A percentile compares a stretch with the other conserved stretches of the same genome.
phyloP scores from a whole-genome alignment of 176 grass and related monocot species.

The Ensete glaucum region DNA sequence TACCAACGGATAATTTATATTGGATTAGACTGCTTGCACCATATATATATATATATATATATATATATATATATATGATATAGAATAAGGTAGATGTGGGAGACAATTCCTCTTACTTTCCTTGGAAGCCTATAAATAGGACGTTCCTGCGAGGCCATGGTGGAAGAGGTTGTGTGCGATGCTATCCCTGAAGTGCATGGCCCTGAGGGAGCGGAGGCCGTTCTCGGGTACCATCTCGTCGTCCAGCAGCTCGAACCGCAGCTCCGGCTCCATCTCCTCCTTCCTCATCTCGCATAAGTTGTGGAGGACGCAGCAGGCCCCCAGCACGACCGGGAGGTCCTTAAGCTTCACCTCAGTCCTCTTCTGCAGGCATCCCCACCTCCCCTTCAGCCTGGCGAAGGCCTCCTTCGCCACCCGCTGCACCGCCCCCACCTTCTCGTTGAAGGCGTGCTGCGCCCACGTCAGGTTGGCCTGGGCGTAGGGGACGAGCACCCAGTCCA shows the following conservation, averaged over 20 bases:
- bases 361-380: slow-evolving; percentile 9
- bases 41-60: too few relatives aligned
- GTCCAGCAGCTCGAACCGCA: not conserved
- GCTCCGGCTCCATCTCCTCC: not conserved
- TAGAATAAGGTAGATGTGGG: too few relatives aligned
- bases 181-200: not conserved
- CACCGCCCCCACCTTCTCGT: not conserved
- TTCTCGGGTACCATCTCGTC: slow-evolving; percentile 3
- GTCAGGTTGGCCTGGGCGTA: not conserved
- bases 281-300: slow-evolving; percentile 11
- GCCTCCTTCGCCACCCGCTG: slow-evolving; percentile 1
- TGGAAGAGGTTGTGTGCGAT: not conserved
- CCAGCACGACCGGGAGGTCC: slow-evolving; percentile 5
- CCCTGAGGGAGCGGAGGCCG: not conserved
- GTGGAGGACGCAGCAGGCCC: slow-evolving; percentile 5
- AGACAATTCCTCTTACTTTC: too few relatives aligned
- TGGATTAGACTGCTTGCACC: too few relatives aligned
- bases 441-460: slow-evolving; percentile 4
- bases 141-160: too few relatives aligned
- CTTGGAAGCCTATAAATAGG: too few relatives aligned
- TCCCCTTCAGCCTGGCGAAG: slow-evolving; percentile 9
- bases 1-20: too few relatives aligned
- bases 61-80: too few relatives aligned
- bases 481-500: slow-evolving; percentile 12
- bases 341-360: slow-evolving; percentile 4